phyloP scores from a whole-genome alignment of 2,329 filamentous ascomycete species.

The Hypocreales sp. region DNA sequence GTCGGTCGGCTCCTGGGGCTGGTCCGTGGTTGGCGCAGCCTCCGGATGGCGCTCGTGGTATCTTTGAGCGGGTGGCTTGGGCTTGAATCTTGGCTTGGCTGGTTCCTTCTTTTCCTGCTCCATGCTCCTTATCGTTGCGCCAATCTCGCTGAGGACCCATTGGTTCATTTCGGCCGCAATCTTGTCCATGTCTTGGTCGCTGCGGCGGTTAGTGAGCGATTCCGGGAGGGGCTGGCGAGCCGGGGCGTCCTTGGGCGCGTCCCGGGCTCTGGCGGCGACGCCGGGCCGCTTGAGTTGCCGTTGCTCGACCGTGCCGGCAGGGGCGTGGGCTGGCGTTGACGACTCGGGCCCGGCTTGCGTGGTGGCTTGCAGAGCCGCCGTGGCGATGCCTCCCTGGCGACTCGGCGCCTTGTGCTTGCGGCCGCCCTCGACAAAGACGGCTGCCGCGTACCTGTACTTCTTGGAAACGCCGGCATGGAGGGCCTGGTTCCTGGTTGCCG shows the following conservation, averaged over 20 bases:
- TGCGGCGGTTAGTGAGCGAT: constrained; percentile 17
- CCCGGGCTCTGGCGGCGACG: constrained; percentile 10
- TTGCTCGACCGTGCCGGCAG: constrained; percentile 6
- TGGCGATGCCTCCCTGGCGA: too few relatives aligned
- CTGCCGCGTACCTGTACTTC: constrained; percentile 23
- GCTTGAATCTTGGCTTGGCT: constrained; percentile 29
- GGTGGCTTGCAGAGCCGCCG: constrained; percentile 4
- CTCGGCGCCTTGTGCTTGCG: too few relatives aligned
- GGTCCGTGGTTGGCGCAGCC: background rate
- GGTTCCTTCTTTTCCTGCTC: constrained; percentile 23
- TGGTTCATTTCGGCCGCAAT: constrained; percentile 39
- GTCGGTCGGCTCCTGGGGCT: constrained; percentile 7
- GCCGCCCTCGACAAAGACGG: constrained; percentile 40
- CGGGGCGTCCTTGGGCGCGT: constrained; percentile 7
- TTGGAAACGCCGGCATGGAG: constrained; percentile 20
- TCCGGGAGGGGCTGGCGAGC: constrained; percentile 14
- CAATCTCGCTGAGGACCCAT: constrained; percentile 44
- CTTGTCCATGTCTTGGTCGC: constrained; percentile 29
- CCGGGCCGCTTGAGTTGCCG: constrained; percentile 19
- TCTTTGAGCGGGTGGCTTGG: constrained; percentile 37
- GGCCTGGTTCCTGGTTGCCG: constrained; percentile 11
- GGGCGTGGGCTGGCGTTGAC: background rate
- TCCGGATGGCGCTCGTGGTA: constrained; percentile 41
- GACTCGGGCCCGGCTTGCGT: constrained; percentile 1
- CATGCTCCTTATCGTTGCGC: constrained; percentile 31